Conservation (phyloP, 1,284 basidiomycete genomes). For the Tetrapyrgos nigripes region DNA sequence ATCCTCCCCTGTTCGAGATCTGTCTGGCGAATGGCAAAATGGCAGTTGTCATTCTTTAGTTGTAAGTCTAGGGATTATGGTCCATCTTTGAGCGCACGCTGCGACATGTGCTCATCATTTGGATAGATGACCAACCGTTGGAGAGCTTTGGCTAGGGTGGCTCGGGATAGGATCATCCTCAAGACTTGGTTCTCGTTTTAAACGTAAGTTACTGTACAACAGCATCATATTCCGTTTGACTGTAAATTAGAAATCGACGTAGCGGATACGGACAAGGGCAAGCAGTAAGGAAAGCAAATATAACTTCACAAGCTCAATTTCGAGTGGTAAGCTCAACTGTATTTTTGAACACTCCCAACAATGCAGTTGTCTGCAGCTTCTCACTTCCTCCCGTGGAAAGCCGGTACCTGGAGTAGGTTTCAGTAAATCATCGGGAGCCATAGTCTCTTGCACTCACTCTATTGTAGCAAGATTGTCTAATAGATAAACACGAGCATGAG, state of each 20-base stretch:
- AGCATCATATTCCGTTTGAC: no score
- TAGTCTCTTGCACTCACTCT: constrained; percentile 67
- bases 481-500: constrained; percentile 88
- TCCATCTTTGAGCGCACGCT: not conserved
- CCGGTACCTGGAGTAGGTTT: constrained; percentile 70
- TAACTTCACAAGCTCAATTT: not conserved
- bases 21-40: constrained; percentile 73
- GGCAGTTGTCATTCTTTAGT: constrained; percentile 78
- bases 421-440: not conserved
- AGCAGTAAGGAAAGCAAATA: not conserved
- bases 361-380: constrained; percentile 92
- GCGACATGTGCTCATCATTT: constrained; percentile 22
- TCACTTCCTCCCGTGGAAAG: constrained; percentile 93
- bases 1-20: constrained; percentile 72
- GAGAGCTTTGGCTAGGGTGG: constrained; percentile 80
- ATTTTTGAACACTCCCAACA: constrained; percentile 94
- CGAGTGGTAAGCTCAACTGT: constrained; percentile 74
- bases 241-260: no score
- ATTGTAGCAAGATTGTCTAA: constrained; percentile 90
- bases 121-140: constrained; percentile 83
- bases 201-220: no score
- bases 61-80: constrained; percentile 55
- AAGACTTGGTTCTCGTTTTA: constrained; percentile 67
- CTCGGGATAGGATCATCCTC: constrained; percentile 76
- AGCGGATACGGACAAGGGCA: not conserved